Percentiles rank a stretch among this genome's conserved stretches.
Conservation (phyloP, 2,329 filamentous ascomycete species). For the Fusarium pseudograminearum region DNA sequence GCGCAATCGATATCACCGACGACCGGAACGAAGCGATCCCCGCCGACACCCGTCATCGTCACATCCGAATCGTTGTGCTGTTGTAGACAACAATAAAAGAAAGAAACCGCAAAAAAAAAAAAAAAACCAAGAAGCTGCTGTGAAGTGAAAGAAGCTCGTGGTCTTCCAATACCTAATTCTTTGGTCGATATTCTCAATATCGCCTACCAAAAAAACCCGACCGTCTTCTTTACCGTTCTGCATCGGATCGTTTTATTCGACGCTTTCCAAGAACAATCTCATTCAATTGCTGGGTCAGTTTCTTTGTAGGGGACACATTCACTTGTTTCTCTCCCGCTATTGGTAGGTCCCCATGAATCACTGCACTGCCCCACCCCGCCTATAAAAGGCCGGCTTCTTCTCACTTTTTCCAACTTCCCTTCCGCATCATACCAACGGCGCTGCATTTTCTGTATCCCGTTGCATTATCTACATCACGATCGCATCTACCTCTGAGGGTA, state of each 20-base stretch:
- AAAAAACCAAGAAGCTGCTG: constrained; percentile 47
- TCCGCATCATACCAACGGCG: constrained; percentile 37
- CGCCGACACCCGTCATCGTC: constrained; percentile 51
- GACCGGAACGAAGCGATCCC: constrained; percentile 53
- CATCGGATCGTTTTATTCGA: constrained; percentile 39
- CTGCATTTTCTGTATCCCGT: constrained; percentile 6
- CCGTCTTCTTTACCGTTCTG: constrained; percentile 31
- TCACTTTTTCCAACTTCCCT: constrained; percentile 38
- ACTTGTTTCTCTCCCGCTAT: constrained; percentile 94
- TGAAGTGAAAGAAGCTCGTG: constrained; percentile 49
- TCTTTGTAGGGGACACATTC: constrained; percentile 88
- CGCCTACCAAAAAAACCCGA: constrained; percentile 5
- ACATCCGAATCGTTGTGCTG: constrained; percentile 51
- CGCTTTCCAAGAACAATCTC: constrained; percentile 37
- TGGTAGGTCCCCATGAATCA: constrained; percentile 63
- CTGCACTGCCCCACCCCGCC: constrained; percentile 39
- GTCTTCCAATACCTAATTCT: constrained; percentile 37
- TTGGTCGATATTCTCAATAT: constrained; percentile 28
- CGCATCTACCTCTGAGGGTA: constrained; percentile 40
- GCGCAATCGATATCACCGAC: constrained; percentile 53
- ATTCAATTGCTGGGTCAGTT: constrained; percentile 50
- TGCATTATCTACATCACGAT: constrained; percentile 12
- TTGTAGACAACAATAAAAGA: constrained; percentile 55
- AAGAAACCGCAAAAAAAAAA: constrained; percentile 3
- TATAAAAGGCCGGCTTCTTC: constrained; percentile 47